A percentile compares a stretch with the other conserved stretches of the same genome.
These are phyloP conservation scores for Millerago galiae DNA, from an alignment of 805 yeast species.

Conservation along the genomic window DNA sequence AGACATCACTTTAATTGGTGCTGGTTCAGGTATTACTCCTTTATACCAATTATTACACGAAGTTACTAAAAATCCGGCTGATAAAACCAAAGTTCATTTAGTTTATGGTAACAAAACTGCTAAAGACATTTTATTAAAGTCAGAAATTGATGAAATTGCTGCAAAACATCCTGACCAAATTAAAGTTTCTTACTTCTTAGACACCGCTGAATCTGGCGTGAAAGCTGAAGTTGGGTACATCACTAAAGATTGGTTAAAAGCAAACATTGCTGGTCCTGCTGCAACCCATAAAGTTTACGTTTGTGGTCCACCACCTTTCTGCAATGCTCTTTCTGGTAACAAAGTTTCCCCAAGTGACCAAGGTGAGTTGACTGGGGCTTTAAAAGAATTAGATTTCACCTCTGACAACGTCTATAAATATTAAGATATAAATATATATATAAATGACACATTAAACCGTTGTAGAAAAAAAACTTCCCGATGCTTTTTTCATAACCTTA, in stretches of 20 bases:
- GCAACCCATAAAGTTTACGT: slow-evolving; percentile 73
- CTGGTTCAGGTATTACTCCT: slow-evolving; percentile 97
- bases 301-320: slow-evolving; percentile 94
- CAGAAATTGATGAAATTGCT: slow-evolving; percentile 67
- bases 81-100: slow-evolving; percentile 82
- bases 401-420: slow-evolving; percentile 88
- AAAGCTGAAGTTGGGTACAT: slow-evolving; percentile 73
- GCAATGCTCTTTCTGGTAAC: slow-evolving; percentile 79
- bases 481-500: background rate
- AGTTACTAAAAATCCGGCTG: slow-evolving; percentile 72
- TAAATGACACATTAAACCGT: background rate
- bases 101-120: slow-evolving; percentile 74
- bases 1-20: slow-evolving; percentile 79
- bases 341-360: slow-evolving; percentile 86
- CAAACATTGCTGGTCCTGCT: slow-evolving; percentile 57
- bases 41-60: slow-evolving; percentile 79
- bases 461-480: background rate
- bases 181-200: slow-evolving; percentile 72
- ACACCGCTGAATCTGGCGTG: slow-evolving; percentile 38
- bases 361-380: slow-evolving; percentile 87
- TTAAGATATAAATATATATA: slow-evolving; percentile 33
- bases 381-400: slow-evolving; percentile 82
- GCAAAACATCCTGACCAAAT: slow-evolving; percentile 71
- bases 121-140: slow-evolving; percentile 74
- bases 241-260: slow-evolving; percentile 61